Evolutionary conservation across 805 yeast species (phyloP), one percentile per base, ranked within the genome.

Genomic region (Starmera dryadoides): DNA sequence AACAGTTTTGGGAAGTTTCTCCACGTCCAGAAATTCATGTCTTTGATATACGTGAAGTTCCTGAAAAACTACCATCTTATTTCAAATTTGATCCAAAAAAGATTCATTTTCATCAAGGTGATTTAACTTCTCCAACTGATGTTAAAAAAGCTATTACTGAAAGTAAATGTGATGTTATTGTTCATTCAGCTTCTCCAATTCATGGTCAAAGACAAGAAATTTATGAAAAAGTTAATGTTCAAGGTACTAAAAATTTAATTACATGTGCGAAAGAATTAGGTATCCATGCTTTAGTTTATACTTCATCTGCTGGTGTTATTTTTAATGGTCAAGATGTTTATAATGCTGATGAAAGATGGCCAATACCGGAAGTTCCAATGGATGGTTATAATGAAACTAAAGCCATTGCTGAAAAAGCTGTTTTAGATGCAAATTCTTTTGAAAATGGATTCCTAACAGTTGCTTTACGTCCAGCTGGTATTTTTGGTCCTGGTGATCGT

Each of bases 401-500:
- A 60, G 96, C 95, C 9, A 71, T 72, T 44, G 98, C 96, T 1
- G 99, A 93, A 62, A 72, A 71, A 15, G 73, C 79, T 64, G 96
- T 88, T 2, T 69, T 89, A 54, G 64, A 73, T 17, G 85, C 95
- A 15, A 85, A 87, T 59, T 73, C 75, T 35, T 63, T 64, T n/a
- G 59, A 64, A 1, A 65, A 69, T 12, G 68, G 67, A 2, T 74
- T 89, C 47, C 64, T 73, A 36, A 93, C 98, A 0, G 83, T 86
- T 29, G 93, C 96, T 2, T 63, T 93, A 36, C 76, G 99, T 46
- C 98, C 98, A 1, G 96, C 98, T 1, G 99, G 98, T 30, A 88
- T 93, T 35, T 93, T 93, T 66, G 99, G 98, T 5, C 98, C 98
- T 6, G 98, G 98, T 33, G 98, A 93, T 60, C 77, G 98, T 44